Conservation (phyloP, 2,329 filamentous ascomycete genomes). For the Daldinia eschscholtzii region DNA sequence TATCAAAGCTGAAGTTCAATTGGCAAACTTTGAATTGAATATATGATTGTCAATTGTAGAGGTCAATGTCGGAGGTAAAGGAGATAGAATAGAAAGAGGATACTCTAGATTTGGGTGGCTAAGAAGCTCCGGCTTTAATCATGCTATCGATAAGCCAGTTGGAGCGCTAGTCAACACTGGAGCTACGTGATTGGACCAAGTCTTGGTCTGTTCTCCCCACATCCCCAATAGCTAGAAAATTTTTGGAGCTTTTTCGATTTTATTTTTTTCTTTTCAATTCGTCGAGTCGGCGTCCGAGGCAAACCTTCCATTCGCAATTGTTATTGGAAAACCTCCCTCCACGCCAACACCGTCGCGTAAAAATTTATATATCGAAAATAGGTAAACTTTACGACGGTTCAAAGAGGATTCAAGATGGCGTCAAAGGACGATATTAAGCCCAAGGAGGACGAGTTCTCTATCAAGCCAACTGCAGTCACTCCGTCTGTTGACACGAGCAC, state of each 20-base stretch:
- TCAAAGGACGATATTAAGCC: slow-evolving; percentile 44
- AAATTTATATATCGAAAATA: slow-evolving; percentile 26
- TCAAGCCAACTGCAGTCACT: slow-evolving; percentile 89
- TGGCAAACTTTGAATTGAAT: no score
- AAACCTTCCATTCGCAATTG: slow-evolving; percentile 35
- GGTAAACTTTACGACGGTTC: slow-evolving; percentile 43
- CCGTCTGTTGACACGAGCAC: slow-evolving; percentile 85
- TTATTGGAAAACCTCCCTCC: slow-evolving; percentile 40
- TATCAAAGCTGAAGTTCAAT: no score
- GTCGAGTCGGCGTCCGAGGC: slow-evolving; percentile 34
- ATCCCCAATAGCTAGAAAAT: slow-evolving; percentile 46
- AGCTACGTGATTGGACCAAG: slow-evolving; percentile 38
- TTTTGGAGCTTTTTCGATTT: slow-evolving; percentile 50
- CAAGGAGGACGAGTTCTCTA: slow-evolving; percentile 58
- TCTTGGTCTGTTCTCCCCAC: slow-evolving; percentile 37
- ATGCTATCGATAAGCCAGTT: slow-evolving; percentile 72
- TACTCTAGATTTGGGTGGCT: neutral
- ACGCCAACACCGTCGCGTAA: slow-evolving; percentile 42
- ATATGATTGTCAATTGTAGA: no score
- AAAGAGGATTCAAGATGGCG: slow-evolving; percentile 43
- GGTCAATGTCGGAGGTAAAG: no score
- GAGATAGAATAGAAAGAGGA: neutral
- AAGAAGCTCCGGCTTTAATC: slow-evolving; percentile 2
- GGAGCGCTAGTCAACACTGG: slow-evolving; percentile 20
- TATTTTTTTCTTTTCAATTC: slow-evolving; percentile 42